Percentiles rank a stretch among this genome's conserved stretches.
These are phyloP conservation scores for Hibiscus tridactylites DNA, from an alignment of 345 rosid genomes.

Conservation along the genomic window DNA sequence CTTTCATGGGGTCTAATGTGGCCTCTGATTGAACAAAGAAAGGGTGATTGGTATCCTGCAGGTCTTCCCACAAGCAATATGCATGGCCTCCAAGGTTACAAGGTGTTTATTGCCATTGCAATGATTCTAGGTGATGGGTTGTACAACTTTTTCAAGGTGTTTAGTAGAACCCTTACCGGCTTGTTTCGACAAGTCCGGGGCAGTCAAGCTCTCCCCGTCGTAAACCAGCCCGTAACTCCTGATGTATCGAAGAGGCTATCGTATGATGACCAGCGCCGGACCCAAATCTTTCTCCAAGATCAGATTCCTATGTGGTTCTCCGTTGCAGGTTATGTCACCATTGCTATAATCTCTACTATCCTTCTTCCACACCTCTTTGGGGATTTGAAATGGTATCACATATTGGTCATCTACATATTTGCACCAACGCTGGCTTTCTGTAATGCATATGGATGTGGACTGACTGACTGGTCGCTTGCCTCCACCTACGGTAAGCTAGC, in stretches of 20 bases:
- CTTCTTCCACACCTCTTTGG: slow-evolving; percentile 53
- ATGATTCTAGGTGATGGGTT: slow-evolving; percentile 80
- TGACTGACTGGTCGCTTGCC: slow-evolving; percentile 83
- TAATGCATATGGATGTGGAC: slow-evolving; percentile 82
- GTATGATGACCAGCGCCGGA: slow-evolving; percentile 58
- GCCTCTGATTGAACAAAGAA: slow-evolving; percentile 60
- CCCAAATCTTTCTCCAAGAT: slow-evolving; percentile 59
- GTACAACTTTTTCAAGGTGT: slow-evolving; percentile 67
- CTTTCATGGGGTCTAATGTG: slow-evolving; percentile 85
- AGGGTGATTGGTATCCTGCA: slow-evolving; percentile 54
- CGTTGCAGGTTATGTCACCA: slow-evolving; percentile 36
- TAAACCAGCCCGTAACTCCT: slow-evolving; percentile 21
- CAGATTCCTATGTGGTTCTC: slow-evolving; percentile 74
- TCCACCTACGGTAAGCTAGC: slow-evolving; percentile 81
- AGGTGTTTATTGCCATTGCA: slow-evolving; percentile 72
- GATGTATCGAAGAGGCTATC: slow-evolving; percentile 24
- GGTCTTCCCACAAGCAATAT: slow-evolving; percentile 30
- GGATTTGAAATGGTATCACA: slow-evolving; percentile 62
- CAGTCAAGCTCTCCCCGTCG: slow-evolving; percentile 30
- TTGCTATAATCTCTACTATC: slow-evolving; percentile 43
- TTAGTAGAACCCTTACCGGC: slow-evolving; percentile 44
- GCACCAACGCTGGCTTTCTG: slow-evolving; percentile 75
- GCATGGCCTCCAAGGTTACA: slow-evolving; percentile 71
- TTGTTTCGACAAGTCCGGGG: slow-evolving; percentile 36
- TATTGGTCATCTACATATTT: slow-evolving; percentile 51